Percentiles rank a stretch among this genome's conserved stretches.
These are phyloP conservation scores for Pythium scleroteichum DNA, from an alignment of 352 stramenopile genomes.

Conservation along the genomic window DNA sequence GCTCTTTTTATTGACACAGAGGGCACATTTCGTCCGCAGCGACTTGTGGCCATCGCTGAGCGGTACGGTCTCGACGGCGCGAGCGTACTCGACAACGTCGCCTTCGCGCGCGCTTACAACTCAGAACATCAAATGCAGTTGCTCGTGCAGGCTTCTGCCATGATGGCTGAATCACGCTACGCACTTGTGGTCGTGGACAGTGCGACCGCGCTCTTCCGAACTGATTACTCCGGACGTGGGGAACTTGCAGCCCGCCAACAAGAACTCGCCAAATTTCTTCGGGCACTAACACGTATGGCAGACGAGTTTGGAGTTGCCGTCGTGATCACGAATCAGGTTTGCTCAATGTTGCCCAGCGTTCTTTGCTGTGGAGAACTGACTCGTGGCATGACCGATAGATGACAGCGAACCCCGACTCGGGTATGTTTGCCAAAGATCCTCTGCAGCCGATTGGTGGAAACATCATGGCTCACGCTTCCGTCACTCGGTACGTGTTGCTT, in stretches of 20 bases:
- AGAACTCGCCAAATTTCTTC: conserved; percentile 93
- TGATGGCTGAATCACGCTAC: conserved; percentile 98
- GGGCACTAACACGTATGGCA: conserved; percentile 95
- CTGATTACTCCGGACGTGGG: conserved; percentile 98
- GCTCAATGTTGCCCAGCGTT: not conserved
- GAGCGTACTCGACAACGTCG: conserved; percentile 98
- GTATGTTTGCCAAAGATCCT: conserved; percentile 90
- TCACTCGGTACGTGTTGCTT: conserved; percentile 52
- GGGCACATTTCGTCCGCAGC: conserved; percentile 97
- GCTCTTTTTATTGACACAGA: conserved; percentile 99
- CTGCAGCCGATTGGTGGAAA: conserved; percentile 92
- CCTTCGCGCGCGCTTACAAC: conserved; percentile 99
- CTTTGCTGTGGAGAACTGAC: not conserved
- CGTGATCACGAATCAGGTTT: conserved; percentile 87
- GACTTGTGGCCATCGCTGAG: conserved; percentile 97
- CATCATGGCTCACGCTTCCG: conserved; percentile 87
- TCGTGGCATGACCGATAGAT: conserved; percentile 43
- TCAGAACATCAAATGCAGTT: conserved; percentile 99
- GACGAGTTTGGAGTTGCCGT: conserved; percentile 99
- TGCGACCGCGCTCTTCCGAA: conserved; percentile 97
- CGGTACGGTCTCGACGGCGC: conserved; percentile 96
- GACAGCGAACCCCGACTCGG: conserved; percentile 87
- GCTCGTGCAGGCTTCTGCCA: conserved; percentile 96
- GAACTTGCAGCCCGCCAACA: conserved; percentile 96
- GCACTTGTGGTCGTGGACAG: conserved; percentile 97